Conservation (phyloP, 768 basidiomycete species). For the Leccinum incarnatum region DNA sequence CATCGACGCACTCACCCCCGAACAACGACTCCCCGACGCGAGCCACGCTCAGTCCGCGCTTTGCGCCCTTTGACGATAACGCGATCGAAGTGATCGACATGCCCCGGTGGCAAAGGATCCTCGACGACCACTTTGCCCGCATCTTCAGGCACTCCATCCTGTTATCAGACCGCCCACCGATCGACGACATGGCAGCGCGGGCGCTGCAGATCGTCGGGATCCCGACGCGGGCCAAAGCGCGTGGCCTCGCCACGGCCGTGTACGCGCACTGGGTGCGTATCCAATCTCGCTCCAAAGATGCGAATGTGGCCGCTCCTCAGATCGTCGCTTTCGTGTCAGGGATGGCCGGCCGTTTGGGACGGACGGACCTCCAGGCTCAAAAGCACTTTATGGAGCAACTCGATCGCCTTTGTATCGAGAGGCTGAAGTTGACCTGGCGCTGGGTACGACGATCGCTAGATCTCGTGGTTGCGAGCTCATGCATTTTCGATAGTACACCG, state of each 20-base stretch:
- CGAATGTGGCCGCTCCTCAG: slow-evolving; percentile 1
- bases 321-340: slow-evolving; percentile 11
- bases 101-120: slow-evolving; percentile 12
- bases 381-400: slow-evolving; percentile 14
- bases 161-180: neutral
- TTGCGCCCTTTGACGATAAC: slow-evolving; percentile 13
- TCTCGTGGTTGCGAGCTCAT: neutral
- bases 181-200: slow-evolving; percentile 9
- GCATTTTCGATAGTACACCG: slow-evolving; percentile 7
- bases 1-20: neutral
- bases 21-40: neutral
- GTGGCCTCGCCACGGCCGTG: slow-evolving; percentile 7
- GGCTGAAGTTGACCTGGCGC: slow-evolving; percentile 12
- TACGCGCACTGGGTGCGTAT: slow-evolving; percentile 17
- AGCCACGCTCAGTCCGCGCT: neutral
- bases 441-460: slow-evolving; percentile 11
- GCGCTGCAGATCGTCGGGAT: slow-evolving; percentile 11
- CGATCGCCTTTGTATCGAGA: slow-evolving; percentile 8
- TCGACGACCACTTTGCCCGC: slow-evolving; percentile 14
- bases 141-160: slow-evolving; percentile 12
- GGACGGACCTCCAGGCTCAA: slow-evolving; percentile 1
- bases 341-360: slow-evolving; percentile 6
- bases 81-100: neutral
- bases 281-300: slow-evolving; percentile 12
- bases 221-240: slow-evolving; percentile 11